Evolutionary conservation across 2,329 filamentous ascomycete species (phyloP), one percentile per base, ranked within the genome.

Genomic region (Nothophaeocryptopus gaeumannii): DNA sequence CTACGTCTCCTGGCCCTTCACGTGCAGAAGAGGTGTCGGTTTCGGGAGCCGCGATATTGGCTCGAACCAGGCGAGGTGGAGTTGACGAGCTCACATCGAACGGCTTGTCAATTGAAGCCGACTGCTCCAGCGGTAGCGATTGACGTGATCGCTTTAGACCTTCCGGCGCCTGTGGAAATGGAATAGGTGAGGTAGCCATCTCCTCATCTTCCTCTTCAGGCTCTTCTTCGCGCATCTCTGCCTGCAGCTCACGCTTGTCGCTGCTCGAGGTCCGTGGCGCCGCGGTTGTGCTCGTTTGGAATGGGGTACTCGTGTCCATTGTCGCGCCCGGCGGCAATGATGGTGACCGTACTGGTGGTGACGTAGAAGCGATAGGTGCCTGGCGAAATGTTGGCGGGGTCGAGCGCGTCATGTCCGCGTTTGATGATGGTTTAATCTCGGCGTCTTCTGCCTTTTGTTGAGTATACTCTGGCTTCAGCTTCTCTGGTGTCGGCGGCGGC

Each of bases 171-270:
- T 26, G 20, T 4, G 20, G 20, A 26, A 26, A 26, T 26, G 20
- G 20, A 7, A 26, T 26, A 3, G 20, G 20, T 26, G 20, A 26
- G 7, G 20, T 26, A 26, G 20, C 20, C 20, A 26, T 26, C 20
- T 26, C 20, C 20, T 26, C 20, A 3, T 26, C 20, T 40, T 66
- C 42, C 14, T 42, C 32, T 13, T 16, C 30, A n/a, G n/a, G n/a
- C 38, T 56, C 53, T 34, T 53, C 53, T n/a, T 44, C 26, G 15
- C 50, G 53, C 55, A 58, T 58, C 33, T 58, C 55, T 5, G 47
- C 55, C n/a, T 58, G 53, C 29, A 58, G 29, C 20, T 47, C 32
- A n/a, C 47, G 46, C 9, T 39, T 45, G 13, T 50, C 45, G 39
- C 50, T 44, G 31, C 53, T 58, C 7, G 55, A 50, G 2, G 50